Percentiles rank a stretch among this genome's conserved stretches.
Evolutionary conservation across 805 yeast species (phyloP).

Genomic region (Kockiozyma suomiensis): DNA sequence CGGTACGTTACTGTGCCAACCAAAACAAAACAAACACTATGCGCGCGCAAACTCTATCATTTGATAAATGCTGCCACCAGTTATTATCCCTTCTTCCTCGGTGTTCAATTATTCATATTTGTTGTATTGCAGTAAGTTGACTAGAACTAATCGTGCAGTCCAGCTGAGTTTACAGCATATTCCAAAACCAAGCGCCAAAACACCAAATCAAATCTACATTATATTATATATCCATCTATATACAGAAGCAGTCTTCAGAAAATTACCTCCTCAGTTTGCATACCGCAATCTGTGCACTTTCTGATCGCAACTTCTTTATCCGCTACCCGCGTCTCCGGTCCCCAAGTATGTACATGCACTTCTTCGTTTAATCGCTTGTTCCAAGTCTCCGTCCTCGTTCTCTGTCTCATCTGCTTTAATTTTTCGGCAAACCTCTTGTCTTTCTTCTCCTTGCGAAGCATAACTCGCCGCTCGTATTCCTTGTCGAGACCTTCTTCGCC

Average conservation of each 20-base stretch:
- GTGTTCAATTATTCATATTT: neutral
- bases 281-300: constrained; percentile 78
- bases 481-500: constrained; percentile 82
- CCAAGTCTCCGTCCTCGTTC: constrained; percentile 89
- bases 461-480: constrained; percentile 90
- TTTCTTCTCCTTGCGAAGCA: constrained; percentile 65
- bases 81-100: neutral
- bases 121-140: too few relatives aligned
- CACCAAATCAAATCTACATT: too few relatives aligned
- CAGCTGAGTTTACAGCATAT: too few relatives aligned
- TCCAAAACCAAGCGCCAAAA: too few relatives aligned
- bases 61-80: neutral
- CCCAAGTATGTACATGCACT: constrained; percentile 76
- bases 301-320: constrained; percentile 54
- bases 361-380: constrained; percentile 62
- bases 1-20: constrained; percentile 27
- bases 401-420: constrained; percentile 82
- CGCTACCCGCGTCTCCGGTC: constrained; percentile 45
- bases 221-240: too few relatives aligned
- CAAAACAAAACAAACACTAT: constrained; percentile 27
- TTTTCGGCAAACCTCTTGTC: constrained; percentile 80
- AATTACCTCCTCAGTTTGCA: constrained; percentile 76
- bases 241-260: constrained; percentile 45
- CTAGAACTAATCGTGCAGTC: too few relatives aligned
- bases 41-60: neutral